Conservation (phyloP, 306 rosid species). For the Ormosia semicastrata region DNA sequence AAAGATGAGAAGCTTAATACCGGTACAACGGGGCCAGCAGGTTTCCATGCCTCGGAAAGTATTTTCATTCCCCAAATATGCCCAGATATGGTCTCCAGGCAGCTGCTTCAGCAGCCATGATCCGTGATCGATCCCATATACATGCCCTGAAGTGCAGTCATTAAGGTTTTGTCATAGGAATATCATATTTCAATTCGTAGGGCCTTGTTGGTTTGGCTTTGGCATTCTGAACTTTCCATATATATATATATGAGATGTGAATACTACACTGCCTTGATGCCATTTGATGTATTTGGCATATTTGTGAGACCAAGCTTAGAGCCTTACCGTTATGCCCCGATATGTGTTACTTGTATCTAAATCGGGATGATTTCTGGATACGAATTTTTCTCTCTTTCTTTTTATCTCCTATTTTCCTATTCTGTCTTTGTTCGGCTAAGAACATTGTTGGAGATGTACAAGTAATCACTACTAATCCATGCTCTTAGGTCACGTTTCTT, state of each 20-base stretch:
- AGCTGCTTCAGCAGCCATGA: slow-evolving; percentile 35
- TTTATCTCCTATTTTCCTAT: too few relatives aligned
- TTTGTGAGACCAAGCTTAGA: neutral
- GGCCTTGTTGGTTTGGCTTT: neutral
- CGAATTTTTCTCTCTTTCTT: neutral
- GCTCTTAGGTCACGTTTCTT: too few relatives aligned
- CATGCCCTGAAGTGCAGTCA: neutral
- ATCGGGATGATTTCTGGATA: neutral
- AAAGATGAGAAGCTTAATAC: slow-evolving; percentile 56
- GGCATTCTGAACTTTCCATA: neutral
- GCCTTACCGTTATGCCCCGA: neutral
- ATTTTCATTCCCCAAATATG: slow-evolving; percentile 31
- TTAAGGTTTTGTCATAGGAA: neutral
- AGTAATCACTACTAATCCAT: neutral
- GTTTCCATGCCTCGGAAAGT: slow-evolving; percentile 24
- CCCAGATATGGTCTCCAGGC: slow-evolving; percentile 28
- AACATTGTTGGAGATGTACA: neutral
- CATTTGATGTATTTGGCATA: neutral
- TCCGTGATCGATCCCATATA: slow-evolving; percentile 4
- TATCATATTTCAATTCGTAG: slow-evolving; percentile 12
- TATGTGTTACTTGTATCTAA: neutral
- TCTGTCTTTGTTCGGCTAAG: neutral
- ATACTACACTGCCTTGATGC: neutral
- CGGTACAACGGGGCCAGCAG: slow-evolving; percentile 22
- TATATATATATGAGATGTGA: neutral